phyloP scores from a whole-genome alignment of 2,329 filamentous ascomycete genomes.

The Fusarium sp. region DNA sequence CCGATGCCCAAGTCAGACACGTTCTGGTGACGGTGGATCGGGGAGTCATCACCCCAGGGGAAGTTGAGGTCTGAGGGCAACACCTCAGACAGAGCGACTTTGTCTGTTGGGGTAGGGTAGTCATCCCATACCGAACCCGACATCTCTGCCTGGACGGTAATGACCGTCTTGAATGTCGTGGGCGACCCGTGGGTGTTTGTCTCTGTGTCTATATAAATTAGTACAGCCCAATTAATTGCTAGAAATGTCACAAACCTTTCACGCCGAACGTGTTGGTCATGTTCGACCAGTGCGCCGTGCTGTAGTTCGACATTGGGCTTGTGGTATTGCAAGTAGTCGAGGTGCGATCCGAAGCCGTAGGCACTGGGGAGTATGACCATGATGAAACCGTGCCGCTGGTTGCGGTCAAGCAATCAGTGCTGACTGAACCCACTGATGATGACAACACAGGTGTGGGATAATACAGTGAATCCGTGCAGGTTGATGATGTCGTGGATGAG shows the following conservation, averaged over 20 bases:
- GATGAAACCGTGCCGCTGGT: neutral
- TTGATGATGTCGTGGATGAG: conserved; percentile 24
- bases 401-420: conserved; percentile 27
- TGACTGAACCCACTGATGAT: conserved; percentile 3
- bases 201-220: conserved; percentile 15
- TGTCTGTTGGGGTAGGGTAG: conserved; percentile 38
- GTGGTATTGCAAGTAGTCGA: conserved; percentile 43
- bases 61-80: conserved; percentile 49
- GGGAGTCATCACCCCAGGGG: conserved; percentile 53
- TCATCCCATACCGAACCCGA: conserved; percentile 11
- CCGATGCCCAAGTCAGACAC: conserved; percentile 44
- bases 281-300: conserved; percentile 33
- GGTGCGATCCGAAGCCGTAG: conserved; percentile 8
- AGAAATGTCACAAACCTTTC: conserved; percentile 25
- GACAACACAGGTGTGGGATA: neutral
- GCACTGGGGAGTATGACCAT: conserved; percentile 20
- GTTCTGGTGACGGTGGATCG: conserved; percentile 51
- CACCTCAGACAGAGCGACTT: conserved; percentile 18
- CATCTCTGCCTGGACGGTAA: conserved; percentile 9
- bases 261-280: conserved; percentile 19
- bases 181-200: conserved; percentile 14
- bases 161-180: conserved; percentile 42
- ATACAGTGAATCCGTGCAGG: conserved; percentile 22
- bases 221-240: neutral
- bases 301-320: conserved; percentile 24